Evolutionary conservation across 768 basidiomycete species (phyloP).

Genomic region (Lactarius hatsudake): DNA sequence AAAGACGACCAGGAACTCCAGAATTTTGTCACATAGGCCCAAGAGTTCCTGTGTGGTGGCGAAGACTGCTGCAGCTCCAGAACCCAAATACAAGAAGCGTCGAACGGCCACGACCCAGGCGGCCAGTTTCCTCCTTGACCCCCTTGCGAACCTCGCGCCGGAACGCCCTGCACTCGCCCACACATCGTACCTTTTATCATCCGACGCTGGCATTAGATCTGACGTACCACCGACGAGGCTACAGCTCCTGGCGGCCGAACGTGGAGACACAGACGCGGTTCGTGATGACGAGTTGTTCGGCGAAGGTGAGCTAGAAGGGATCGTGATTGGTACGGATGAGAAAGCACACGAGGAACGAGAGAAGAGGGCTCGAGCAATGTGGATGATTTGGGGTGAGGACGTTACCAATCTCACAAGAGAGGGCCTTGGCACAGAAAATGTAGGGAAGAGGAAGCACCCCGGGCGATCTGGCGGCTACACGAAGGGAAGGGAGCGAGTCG

Average conservation of each 20-base stretch:
- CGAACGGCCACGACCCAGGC: conserved; percentile 43
- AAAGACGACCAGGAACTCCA: not conserved
- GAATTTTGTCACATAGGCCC: not conserved
- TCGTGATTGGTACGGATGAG: conserved; percentile 47
- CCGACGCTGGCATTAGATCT: conserved; percentile 33
- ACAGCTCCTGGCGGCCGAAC: conserved; percentile 55
- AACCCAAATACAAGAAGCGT: conserved; percentile 34
- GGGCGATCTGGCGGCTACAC: conserved; percentile 15
- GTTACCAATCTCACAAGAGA: conserved; percentile 6
- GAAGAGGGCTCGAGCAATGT: conserved; percentile 24
- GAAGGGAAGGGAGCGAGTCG: conserved; percentile 42
- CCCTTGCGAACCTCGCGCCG: conserved; percentile 40
- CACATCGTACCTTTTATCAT: conserved; percentile 55
- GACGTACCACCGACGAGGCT: conserved; percentile 54
- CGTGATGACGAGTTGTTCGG: conserved; percentile 70
- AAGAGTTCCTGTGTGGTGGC: not conserved
- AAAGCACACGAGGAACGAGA: conserved; percentile 22
- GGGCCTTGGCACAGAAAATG: conserved; percentile 10
- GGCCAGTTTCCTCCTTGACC: conserved; percentile 57
- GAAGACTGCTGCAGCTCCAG: conserved; percentile 18
- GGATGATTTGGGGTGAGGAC: conserved; percentile 24
- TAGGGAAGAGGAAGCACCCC: conserved; percentile 24
- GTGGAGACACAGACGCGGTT: conserved; percentile 57
- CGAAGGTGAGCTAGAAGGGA: conserved; percentile 61
- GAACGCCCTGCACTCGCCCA: conserved; percentile 9